Percentiles rank a stretch among this genome's conserved stretches.
Conservation (phyloP, 2,329 filamentous ascomycete species). For the Hypoxylon sp. region DNA sequence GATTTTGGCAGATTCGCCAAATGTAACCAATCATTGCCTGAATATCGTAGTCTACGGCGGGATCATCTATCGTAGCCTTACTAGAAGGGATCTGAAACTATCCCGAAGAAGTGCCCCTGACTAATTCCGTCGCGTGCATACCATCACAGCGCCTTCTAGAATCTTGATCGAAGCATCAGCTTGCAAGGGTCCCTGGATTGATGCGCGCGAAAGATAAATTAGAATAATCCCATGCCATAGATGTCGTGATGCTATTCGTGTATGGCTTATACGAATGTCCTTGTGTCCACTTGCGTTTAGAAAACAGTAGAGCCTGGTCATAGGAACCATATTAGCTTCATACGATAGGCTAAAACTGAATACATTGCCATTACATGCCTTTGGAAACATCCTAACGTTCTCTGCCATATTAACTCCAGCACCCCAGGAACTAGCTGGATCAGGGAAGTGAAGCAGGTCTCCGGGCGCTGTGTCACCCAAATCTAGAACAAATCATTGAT, state of each 20-base stretch:
- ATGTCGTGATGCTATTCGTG: background rate
- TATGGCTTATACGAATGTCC: background rate
- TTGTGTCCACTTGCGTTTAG: background rate
- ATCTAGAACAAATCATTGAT: slow-evolving; percentile 36
- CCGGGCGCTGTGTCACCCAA: slow-evolving; percentile 46
- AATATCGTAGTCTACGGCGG: slow-evolving; percentile 40
- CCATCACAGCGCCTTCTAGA: slow-evolving; percentile 51
- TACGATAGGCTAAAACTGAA: slow-evolving; percentile 2
- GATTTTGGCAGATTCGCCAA: slow-evolving; percentile 53
- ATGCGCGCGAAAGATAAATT: slow-evolving; percentile 1
- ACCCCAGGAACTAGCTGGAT: slow-evolving; percentile 13
- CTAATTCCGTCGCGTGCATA: slow-evolving; percentile 46
- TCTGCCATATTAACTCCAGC: slow-evolving; percentile 3
- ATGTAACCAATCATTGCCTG: slow-evolving; percentile 52
- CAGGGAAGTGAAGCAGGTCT: slow-evolving; percentile 44
- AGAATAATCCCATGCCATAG: background rate
- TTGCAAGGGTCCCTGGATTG: slow-evolving; percentile 38
- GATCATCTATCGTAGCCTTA: slow-evolving; percentile 49
- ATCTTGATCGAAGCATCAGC: slow-evolving; percentile 46
- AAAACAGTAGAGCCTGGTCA: background rate
- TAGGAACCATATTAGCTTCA: slow-evolving; percentile 2
- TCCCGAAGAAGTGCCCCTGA: slow-evolving; percentile 44
- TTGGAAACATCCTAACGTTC: background rate
- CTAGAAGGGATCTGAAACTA: slow-evolving; percentile 48
- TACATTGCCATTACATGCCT: background rate